A percentile compares a stretch with the other conserved stretches of the same genome.
These are phyloP conservation scores for Cladosporium sp. DNA, from an alignment of 2,329 filamentous ascomycete species.

Conservation along the genomic window DNA sequence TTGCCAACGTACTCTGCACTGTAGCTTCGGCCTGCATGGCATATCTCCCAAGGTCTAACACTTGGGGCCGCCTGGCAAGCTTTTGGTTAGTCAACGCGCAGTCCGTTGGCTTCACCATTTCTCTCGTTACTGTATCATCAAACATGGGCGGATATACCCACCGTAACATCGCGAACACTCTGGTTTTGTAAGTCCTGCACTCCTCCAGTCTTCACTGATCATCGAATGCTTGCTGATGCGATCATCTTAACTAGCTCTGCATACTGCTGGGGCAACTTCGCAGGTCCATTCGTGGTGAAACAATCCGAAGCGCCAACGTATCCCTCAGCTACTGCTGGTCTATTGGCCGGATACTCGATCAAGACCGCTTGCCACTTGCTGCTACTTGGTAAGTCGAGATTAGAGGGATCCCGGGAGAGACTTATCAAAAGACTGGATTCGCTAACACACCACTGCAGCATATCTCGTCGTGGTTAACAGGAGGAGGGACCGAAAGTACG, in stretches of 20 bases:
- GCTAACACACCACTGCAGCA: background rate
- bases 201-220: background rate
- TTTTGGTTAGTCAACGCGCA: conserved; percentile 39
- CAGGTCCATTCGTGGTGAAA: conserved; percentile 36
- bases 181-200: conserved; percentile 29
- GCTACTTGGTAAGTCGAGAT: conserved; percentile 28
- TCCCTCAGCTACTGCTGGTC: conserved; percentile 34
- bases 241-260: conserved; percentile 15
- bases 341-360: conserved; percentile 38
- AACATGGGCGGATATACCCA: conserved; percentile 39
- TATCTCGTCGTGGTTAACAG: conserved; percentile 36
- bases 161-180: conserved; percentile 30
- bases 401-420: background rate
- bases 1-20: conserved; percentile 34
- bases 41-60: conserved; percentile 31
- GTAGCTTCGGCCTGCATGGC: conserved; percentile 32
- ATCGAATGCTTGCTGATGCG: background rate
- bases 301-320: conserved; percentile 31
- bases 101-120: conserved; percentile 35
- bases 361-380: conserved; percentile 35
- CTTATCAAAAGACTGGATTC: background rate
- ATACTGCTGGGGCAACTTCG: conserved; percentile 39
- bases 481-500: conserved; percentile 32
- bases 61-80: conserved; percentile 32
- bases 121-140: conserved; percentile 32